Conservation (phyloP, 2,329 filamentous ascomycete species). For the Calonectria ilicicola region DNA sequence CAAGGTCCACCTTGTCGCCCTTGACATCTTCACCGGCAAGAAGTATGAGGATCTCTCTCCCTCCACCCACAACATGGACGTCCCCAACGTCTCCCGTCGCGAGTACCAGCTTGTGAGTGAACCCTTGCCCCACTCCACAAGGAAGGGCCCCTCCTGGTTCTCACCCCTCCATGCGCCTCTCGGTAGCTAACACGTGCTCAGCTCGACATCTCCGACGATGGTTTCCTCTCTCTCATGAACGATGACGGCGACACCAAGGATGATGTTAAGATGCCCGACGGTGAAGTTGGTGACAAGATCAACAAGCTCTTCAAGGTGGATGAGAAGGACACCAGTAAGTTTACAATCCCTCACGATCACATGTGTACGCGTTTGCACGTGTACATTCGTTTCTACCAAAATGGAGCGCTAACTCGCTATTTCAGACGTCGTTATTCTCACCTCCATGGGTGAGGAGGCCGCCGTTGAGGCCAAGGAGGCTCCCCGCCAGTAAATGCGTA, state of each 20-base stretch:
- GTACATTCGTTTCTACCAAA: not conserved
- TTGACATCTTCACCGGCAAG: constrained; percentile 99
- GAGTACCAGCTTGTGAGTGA: constrained; percentile 93
- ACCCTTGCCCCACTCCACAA: constrained; percentile 41
- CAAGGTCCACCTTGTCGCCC: constrained; percentile 98
- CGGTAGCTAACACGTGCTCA: constrained; percentile 52
- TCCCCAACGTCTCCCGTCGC: constrained; percentile 90
- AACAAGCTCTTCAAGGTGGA: constrained; percentile 81
- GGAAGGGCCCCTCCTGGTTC: constrained; percentile 28
- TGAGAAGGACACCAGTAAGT: constrained; percentile 95
- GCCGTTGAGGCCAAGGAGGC: constrained; percentile 96
- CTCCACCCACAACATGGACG: constrained; percentile 98
- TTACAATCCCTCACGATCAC: not conserved
- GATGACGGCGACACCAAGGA: constrained; percentile 90
- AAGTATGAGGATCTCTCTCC: constrained; percentile 99
- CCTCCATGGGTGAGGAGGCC: constrained; percentile 95
- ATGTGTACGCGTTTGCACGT: not conserved
- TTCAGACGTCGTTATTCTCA: constrained; percentile 91
- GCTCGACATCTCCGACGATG: constrained; percentile 95
- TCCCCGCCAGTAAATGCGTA: constrained; percentile 57
- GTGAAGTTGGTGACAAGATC: constrained; percentile 90
- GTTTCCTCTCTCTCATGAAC: constrained; percentile 93
- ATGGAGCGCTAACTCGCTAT: constrained; percentile 20
- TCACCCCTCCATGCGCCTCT: constrained; percentile 17
- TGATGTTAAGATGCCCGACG: constrained; percentile 93